Percentiles rank a stretch among this genome's conserved stretches.
These are phyloP conservation scores for Cladosporium halotolerans DNA, from an alignment of 2,329 filamentous ascomycete species.

Conservation along the genomic window DNA sequence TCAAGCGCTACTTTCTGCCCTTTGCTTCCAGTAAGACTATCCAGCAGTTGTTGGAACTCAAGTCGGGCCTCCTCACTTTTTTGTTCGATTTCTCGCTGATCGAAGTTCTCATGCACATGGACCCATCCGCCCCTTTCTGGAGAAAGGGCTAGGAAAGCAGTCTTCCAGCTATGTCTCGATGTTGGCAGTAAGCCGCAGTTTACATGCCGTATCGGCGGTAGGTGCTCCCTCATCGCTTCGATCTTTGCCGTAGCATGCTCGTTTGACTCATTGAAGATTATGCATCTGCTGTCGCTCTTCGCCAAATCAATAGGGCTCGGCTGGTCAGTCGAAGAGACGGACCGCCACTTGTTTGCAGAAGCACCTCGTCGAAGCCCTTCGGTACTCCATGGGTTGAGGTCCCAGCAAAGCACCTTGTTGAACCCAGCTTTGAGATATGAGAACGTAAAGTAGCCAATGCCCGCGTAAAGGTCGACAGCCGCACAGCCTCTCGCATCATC, in stretches of 20 bases:
- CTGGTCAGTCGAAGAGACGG: conserved; percentile 4
- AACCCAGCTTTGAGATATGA: conserved; percentile 69
- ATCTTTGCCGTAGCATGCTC: conserved; percentile 28
- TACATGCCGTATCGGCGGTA: conserved; percentile 47
- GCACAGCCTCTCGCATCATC: conserved; percentile 21
- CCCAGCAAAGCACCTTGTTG: conserved; percentile 71
- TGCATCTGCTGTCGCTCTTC: conserved; percentile 20
- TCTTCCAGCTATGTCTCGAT: conserved; percentile 44
- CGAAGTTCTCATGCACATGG: conserved; percentile 57
- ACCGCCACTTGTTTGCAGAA: conserved; percentile 35
- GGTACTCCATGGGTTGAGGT: conserved; percentile 61
- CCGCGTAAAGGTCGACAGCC: conserved; percentile 76
- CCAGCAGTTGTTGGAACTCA: conserved; percentile 22
- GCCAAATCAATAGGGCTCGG: neutral
- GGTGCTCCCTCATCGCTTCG: conserved; percentile 13
- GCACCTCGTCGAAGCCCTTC: conserved; percentile 41
- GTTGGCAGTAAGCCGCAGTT: conserved; percentile 54
- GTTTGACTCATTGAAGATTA: conserved; percentile 39
- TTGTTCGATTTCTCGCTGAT: conserved; percentile 39
- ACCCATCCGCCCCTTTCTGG: conserved; percentile 46
- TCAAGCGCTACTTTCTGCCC: conserved; percentile 25
- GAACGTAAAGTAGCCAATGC: conserved; percentile 91
- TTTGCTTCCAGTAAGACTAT: conserved; percentile 15
- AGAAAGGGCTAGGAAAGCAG: conserved; percentile 46
- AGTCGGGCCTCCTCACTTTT: conserved; percentile 38